Evolutionary conservation across 192 early-diverging fungal species (phyloP).

Genomic region (Umbelopsis sp.): DNA sequence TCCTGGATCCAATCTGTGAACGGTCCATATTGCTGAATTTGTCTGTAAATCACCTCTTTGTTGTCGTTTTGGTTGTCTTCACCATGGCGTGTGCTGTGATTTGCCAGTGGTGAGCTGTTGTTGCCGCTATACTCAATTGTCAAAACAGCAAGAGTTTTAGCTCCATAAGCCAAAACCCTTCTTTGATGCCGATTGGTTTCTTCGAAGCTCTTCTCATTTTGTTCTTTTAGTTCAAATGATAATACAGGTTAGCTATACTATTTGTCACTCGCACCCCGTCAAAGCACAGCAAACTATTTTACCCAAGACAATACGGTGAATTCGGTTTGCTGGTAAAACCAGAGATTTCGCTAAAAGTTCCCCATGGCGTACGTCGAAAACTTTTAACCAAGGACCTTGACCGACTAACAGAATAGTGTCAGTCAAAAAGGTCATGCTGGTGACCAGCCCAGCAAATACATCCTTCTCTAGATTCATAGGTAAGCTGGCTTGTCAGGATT

Average conservation of each 20-base stretch:
- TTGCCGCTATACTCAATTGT: background rate
- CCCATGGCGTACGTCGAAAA: slow-evolving; percentile 44
- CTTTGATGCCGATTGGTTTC: background rate
- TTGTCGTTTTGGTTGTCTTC: background rate
- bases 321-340: slow-evolving; percentile 42
- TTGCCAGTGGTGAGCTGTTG: background rate
- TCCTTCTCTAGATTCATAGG: slow-evolving; percentile 30
- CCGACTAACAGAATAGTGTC: slow-evolving; percentile 51
- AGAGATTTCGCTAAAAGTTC: slow-evolving; percentile 38
- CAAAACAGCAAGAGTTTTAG: slow-evolving; percentile 47
- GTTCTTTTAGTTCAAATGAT: background rate
- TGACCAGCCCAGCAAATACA: slow-evolving; percentile 46
- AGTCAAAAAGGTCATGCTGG: slow-evolving; percentile 49
- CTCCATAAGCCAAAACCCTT: slow-evolving; percentile 47
- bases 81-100: background rate
- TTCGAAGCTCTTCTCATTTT: too few relatives aligned
- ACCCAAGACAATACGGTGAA: slow-evolving; percentile 58
- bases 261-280: background rate
- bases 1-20: slow-evolving; percentile 81
- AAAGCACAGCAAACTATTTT: background rate
- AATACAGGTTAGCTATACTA: background rate
- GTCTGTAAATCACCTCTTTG: background rate
- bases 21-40: slow-evolving; percentile 31
- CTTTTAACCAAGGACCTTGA: slow-evolving; percentile 59
- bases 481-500: background rate